These are phyloP conservation scores for Camellia japonica DNA, from an alignment of 148 eudicot species.

Conservation along the genomic window DNA sequence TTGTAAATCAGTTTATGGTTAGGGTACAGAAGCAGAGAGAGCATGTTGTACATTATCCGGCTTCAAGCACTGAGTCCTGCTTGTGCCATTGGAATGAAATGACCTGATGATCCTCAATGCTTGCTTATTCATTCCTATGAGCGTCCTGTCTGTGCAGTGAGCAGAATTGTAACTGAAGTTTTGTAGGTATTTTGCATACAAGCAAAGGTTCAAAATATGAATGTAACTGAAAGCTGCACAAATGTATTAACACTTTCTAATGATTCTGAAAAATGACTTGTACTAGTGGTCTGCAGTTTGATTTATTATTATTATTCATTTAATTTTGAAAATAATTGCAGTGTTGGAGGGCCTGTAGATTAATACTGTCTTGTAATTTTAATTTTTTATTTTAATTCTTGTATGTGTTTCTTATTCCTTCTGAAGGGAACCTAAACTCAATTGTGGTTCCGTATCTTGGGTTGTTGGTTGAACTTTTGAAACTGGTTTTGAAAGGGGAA, in stretches of 20 bases:
- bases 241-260: background rate
- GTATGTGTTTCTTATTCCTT: no score
- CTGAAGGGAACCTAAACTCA: no score
- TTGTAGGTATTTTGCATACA: background rate
- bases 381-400: no score
- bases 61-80: slow-evolving; percentile 12
- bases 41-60: slow-evolving; percentile 25
- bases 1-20: slow-evolving; percentile 19
- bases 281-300: background rate
- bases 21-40: slow-evolving; percentile 15
- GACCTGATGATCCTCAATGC: slow-evolving; percentile 2
- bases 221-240: background rate
- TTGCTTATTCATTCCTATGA: background rate
- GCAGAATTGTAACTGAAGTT: background rate
- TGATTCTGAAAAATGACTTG: background rate
- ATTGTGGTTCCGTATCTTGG: no score
- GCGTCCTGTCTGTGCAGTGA: background rate
- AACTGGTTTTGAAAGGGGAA: no score
- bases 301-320: background rate
- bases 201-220: background rate
- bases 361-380: no score
- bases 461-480: no score
- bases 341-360: background rate
- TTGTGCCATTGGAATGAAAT: slow-evolving; percentile 12
- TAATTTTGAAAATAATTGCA: background rate